Base-by-base conservation (phyloP, 352 stramenopile species). In the Globisporangium nagaii region DNA sequence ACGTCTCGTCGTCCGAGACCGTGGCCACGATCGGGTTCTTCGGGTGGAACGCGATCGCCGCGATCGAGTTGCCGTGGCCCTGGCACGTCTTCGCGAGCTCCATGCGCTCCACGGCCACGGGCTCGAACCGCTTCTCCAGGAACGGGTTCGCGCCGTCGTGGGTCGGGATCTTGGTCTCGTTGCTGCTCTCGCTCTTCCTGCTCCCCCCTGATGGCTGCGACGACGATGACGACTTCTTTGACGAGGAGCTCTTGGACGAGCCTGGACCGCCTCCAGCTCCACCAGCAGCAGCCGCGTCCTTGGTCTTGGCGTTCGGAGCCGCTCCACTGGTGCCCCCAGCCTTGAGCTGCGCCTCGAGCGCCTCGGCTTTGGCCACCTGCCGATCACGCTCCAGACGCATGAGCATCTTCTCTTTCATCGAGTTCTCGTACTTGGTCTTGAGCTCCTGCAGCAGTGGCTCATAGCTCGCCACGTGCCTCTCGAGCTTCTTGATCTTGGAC, bases 371-470 rank as follows among this genome's bases (percentile, higher is more conserved):
- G 17, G 92, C 89, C 28, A 82, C 87, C 52, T 96, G 84, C 1
- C 91, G 86, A 56, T 98, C 94, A 19, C 93, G 70, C 64, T 98
- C 92, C 37, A 98, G 84, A 7, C 89, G 84, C 82, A 97, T 96
- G 28, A 98, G 85, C 93, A 98, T 98, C 63, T 98, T 98, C 65
- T 98, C 94, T 65, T 98, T 98, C 85, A 98, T 98, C 7, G 88
- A 90, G 43, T 88, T 88, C 62, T 97, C 88, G 63, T 98, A 97
- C 68, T 98, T 98, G 50, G 71, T 62, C 58, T 96, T 94, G 28
- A 98, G 73, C 56, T 98, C 92, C 53, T 96, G 75, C 12, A 98
- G 75, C 55, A 96, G 68, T 30, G 92, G 93, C 65, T 98, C 94
- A 58, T 98, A 98, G 3, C 85, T 73, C 10, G 89, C 74, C 20